Percentiles rank a stretch among this genome's conserved stretches.
Evolutionary conservation across 495 filamentous ascomycete genomes (phyloP).

Genomic region (Penicillium argentinense): DNA sequence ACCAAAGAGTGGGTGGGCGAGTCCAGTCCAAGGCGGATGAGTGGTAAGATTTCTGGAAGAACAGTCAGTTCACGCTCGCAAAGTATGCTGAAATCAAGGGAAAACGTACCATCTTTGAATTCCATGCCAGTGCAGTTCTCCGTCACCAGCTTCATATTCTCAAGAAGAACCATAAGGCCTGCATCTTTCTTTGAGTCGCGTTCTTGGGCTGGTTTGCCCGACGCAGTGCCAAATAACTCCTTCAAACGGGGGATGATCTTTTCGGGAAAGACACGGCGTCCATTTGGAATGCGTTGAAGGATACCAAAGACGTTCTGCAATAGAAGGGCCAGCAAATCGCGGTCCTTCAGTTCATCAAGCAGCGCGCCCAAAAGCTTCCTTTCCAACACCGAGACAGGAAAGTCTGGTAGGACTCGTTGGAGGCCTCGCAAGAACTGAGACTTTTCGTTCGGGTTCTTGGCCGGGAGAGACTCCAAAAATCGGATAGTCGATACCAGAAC

Average conservation of each 20-base stretch:
- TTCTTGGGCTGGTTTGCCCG: constrained; percentile 54
- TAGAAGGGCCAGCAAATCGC: constrained; percentile 76
- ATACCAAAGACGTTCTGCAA: constrained; percentile 91
- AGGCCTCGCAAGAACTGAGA: constrained; percentile 87
- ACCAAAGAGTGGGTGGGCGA: constrained; percentile 85
- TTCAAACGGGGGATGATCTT: constrained; percentile 80
- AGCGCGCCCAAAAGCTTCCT: constrained; percentile 88
- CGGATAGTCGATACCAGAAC: constrained; percentile 93
- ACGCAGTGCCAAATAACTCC: constrained; percentile 70
- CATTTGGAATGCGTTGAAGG: constrained; percentile 69
- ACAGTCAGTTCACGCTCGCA: constrained; percentile 5
- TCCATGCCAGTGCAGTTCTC: constrained; percentile 84
- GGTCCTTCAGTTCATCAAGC: constrained; percentile 90
- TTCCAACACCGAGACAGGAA: constrained; percentile 88
- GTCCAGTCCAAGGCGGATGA: constrained; percentile 78
- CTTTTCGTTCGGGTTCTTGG: constrained; percentile 90
- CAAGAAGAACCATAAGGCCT: constrained; percentile 83
- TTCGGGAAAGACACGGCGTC: constrained; percentile 74
- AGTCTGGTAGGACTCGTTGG: constrained; percentile 80
- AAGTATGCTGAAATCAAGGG: neutral
- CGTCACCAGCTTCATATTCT: constrained; percentile 73
- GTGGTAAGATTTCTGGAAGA: constrained; percentile 73
- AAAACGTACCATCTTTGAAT: constrained; percentile 80
- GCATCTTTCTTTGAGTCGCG: constrained; percentile 83
- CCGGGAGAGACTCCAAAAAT: constrained; percentile 84